A percentile compares a stretch with the other conserved stretches of the same genome.
Conservation (phyloP, 139 green algal genomes). For the Dunaliella primolecta region DNA sequence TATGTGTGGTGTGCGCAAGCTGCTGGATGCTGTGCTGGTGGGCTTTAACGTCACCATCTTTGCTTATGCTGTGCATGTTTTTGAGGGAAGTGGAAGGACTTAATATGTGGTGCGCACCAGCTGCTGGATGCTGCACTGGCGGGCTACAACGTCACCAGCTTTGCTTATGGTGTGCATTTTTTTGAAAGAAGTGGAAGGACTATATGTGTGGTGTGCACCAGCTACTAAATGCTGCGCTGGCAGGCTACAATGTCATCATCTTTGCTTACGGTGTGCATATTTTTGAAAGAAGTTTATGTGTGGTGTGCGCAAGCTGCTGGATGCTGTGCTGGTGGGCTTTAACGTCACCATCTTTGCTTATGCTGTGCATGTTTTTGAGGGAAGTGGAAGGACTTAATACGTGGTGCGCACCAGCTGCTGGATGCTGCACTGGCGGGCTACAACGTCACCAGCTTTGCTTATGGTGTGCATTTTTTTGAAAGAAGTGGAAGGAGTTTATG, state of each 20-base stretch:
- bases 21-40: slow-evolving; percentile 78
- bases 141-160: slow-evolving; percentile 74
- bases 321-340: slow-evolving; percentile 77
- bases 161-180: slow-evolving; percentile 61
- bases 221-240: slow-evolving; percentile 80
- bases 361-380: too few relatives aligned
- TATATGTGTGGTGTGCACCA: slow-evolving; percentile 65
- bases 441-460: slow-evolving; percentile 68
- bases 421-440: slow-evolving; percentile 80
- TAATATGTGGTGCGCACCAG: slow-evolving; percentile 62
- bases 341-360: slow-evolving; percentile 71
- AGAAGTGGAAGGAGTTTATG: too few relatives aligned
- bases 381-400: too few relatives aligned
- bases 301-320: slow-evolving; percentile 74
- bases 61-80: slow-evolving; percentile 63
- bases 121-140: slow-evolving; percentile 80
- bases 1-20: slow-evolving; percentile 65
- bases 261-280: slow-evolving; percentile 66
- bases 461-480: slow-evolving; percentile 58
- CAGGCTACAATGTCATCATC: slow-evolving; percentile 74
- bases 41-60: slow-evolving; percentile 76
- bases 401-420: slow-evolving; percentile 71
- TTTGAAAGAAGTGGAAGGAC: too few relatives aligned
- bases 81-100: too few relatives aligned
- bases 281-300: too few relatives aligned